Conservation (phyloP, 2,329 filamentous ascomycete species). For the Apiospora aurea region DNA sequence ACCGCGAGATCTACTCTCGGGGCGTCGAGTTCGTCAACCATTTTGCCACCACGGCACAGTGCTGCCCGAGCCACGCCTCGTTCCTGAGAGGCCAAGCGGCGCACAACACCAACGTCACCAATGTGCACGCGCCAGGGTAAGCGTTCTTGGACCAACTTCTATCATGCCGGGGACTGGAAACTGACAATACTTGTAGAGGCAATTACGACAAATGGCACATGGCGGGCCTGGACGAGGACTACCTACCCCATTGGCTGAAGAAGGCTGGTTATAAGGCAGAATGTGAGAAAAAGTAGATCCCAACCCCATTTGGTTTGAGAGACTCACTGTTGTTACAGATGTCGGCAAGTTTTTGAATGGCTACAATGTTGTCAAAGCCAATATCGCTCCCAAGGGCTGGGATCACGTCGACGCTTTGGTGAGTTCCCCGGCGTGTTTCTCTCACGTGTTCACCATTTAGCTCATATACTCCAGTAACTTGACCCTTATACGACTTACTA, state of each 20-base stretch:
- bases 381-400: constrained; percentile 54
- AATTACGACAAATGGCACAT: constrained; percentile 33
- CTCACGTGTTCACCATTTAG: no score
- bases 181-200: constrained; percentile 37
- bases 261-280: constrained; percentile 32
- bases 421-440: constrained; percentile 37
- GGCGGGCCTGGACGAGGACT: constrained; percentile 44
- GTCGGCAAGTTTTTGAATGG: constrained; percentile 76
- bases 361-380: constrained; percentile 40
- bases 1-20: constrained; percentile 47
- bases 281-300: constrained; percentile 44
- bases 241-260: constrained; percentile 30
- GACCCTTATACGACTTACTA: constrained; percentile 6
- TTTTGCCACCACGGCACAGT: constrained; percentile 67
- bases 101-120: constrained; percentile 39
- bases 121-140: constrained; percentile 27
- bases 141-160: constrained; percentile 55
- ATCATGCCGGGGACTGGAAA: constrained; percentile 55
- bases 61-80: constrained; percentile 38
- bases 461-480: constrained; percentile 27
- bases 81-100: constrained; percentile 37
- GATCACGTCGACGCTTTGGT: neutral
- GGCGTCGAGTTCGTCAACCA: constrained; percentile 66
- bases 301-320: constrained; percentile 31
- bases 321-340: constrained; percentile 52